Base-by-base conservation (phyloP, 257 asterid genomes). In the Plantago ovata region DNA sequence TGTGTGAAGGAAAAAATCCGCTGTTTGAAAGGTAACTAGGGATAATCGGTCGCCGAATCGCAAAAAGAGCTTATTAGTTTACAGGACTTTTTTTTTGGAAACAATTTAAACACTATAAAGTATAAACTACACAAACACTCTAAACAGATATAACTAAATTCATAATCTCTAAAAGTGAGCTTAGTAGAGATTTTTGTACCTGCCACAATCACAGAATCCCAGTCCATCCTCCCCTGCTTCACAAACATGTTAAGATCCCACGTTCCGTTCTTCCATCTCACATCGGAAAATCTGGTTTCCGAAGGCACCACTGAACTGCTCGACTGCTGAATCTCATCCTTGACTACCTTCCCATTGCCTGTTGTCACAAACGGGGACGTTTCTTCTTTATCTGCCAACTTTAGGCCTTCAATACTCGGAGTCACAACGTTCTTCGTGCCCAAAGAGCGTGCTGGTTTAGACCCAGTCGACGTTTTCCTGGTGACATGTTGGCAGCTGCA, bases 191-290 rank as follows among this genome's bases (percentile, higher is more conserved):
- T 54, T 60, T 19, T 6, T 39, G 45, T 68, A 81, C 94, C 94
- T 68, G 83, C 83, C 15, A 77, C 80, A 61, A 86, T 86, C 28
- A 86, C 71, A 39, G 81, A 44, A 65, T 86, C 82, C 91, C 95
- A 86, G 49, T 86, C 88, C 73, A 86, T 81, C 71, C 70, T 79
- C 1, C 91, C 91, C 48, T 71, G 54, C 59, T 77, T 77, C 21
- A 86, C 78, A 62, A 79, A 84, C 91, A 78, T 78, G 64, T 71
- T 87, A 50, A 87, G 85, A 75, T 79, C 91, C 91, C 91, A 87
- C 13, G 86, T 81, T 52, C 86, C 95, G 9, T 81, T 84, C 58
- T 69, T 84, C 91, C 95, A 79, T 51, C 84, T 67, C 60, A 52
- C 64, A 9, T 87, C 88, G 3, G 32, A 58, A 72, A 81, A 81